phyloP scores from a whole-genome alignment of 495 filamentous ascomycete genomes.

The Echria macrotheca region DNA sequence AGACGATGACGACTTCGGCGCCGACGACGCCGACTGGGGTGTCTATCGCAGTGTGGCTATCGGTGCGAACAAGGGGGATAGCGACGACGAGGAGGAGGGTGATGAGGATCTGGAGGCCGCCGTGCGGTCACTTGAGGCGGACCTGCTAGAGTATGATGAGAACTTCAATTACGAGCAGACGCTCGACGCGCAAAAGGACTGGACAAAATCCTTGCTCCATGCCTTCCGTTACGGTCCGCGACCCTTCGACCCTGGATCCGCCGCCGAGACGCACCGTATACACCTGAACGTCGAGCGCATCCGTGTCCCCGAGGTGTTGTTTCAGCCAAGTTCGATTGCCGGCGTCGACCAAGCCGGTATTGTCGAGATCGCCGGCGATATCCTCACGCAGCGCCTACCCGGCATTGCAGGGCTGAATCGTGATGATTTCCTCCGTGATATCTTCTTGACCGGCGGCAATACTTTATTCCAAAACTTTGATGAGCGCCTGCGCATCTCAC shows the following conservation, averaged over 20 bases:
- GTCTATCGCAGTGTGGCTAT: constrained; percentile 89
- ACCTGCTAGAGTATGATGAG: constrained; percentile 80
- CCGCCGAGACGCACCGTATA: constrained; percentile 77
- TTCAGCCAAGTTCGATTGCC: constrained; percentile 85
- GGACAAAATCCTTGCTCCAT: constrained; percentile 85
- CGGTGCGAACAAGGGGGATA: constrained; percentile 56
- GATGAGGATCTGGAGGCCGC: constrained; percentile 76
- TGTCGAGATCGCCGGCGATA: constrained; percentile 80
- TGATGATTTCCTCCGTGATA: constrained; percentile 66
- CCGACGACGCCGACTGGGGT: constrained; percentile 96
- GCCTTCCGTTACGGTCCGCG: constrained; percentile 83
- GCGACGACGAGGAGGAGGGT: constrained; percentile 71
- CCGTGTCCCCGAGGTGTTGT: constrained; percentile 90
- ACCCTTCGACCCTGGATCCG: constrained; percentile 74
- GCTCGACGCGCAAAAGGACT: constrained; percentile 85
- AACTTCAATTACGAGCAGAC: constrained; percentile 86
- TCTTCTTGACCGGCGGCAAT: constrained; percentile 94
- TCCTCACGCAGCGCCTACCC: constrained; percentile 71
- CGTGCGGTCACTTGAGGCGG: constrained; percentile 70
- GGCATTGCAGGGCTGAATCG: constrained; percentile 46
- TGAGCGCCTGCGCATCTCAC: constrained; percentile 66
- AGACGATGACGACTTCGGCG: constrained; percentile 89
- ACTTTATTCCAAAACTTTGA: constrained; percentile 83
- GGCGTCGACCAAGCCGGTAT: constrained; percentile 93
- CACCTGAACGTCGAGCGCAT: constrained; percentile 97